phyloP scores from a whole-genome alignment of 768 basidiomycete genomes.

The Leccinum pellstonianum region DNA sequence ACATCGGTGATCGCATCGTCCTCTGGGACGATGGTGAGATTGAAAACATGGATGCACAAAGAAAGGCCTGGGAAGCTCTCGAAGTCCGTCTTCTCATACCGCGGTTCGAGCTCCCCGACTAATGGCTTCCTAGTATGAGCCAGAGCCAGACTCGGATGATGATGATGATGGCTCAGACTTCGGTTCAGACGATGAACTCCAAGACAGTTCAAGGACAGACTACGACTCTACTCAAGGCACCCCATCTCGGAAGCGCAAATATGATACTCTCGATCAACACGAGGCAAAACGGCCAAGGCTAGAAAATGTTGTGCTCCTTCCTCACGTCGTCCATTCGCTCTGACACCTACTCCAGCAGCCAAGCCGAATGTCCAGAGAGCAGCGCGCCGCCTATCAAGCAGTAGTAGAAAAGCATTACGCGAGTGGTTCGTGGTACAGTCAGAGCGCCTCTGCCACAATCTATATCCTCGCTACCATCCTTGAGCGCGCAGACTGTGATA shows the following conservation, averaged over 20 bases:
- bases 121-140: conserved; percentile 60
- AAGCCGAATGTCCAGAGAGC: conserved; percentile 64
- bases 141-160: conserved; percentile 68
- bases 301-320: conserved; percentile 40
- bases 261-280: conserved; percentile 37
- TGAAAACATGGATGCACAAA: conserved; percentile 65
- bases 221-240: conserved; percentile 40
- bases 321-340: not conserved
- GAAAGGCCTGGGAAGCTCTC: conserved; percentile 80
- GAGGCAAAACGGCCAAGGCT: conserved; percentile 59
- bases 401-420: conserved; percentile 80
- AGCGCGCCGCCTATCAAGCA: conserved; percentile 61
- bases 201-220: conserved; percentile 39
- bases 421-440: conserved; percentile 83
- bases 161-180: conserved; percentile 49
- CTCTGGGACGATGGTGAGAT: conserved; percentile 93
- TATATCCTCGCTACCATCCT: conserved; percentile 90
- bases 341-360: conserved; percentile 38
- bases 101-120: not conserved
- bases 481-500: conserved; percentile 89
- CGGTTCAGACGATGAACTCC: conserved; percentile 45
- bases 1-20: conserved; percentile 69
- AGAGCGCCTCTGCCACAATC: conserved; percentile 84
- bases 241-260: conserved; percentile 50
- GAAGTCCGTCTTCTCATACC: conserved; percentile 51